A percentile compares a stretch with the other conserved stretches of the same genome.
phyloP scores from a whole-genome alignment of 768 basidiomycete species.

The Suillus sp. region DNA sequence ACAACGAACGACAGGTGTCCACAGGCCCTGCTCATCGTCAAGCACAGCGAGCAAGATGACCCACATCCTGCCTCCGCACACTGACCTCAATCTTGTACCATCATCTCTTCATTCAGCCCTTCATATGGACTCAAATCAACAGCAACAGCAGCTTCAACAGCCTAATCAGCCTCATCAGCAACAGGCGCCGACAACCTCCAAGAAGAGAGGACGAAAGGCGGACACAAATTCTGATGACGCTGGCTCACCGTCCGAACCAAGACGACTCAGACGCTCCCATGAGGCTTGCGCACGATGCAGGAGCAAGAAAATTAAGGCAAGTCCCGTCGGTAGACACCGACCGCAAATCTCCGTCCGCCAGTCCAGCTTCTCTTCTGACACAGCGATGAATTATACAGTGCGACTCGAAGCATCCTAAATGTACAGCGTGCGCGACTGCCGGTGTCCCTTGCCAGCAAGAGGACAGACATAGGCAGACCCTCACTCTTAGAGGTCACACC shows the following conservation, averaged over 20 bases:
- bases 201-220: conserved; percentile 63
- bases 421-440: conserved; percentile 81
- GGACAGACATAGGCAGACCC: conserved; percentile 83
- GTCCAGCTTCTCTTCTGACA: conserved; percentile 36
- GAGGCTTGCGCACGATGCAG: conserved; percentile 92
- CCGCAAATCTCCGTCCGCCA: conserved; percentile 76
- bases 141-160: conserved; percentile 47
- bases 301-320: conserved; percentile 95
- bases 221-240: conserved; percentile 59
- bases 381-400: conserved; percentile 54
- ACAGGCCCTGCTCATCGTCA: conserved; percentile 9
- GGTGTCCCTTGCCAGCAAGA: conserved; percentile 84
- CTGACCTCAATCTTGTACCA: conserved; percentile 44
- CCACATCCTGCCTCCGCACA: conserved; percentile 50
- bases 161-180: conserved; percentile 39
- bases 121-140: conserved; percentile 69
- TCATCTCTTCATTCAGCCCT: conserved; percentile 62
- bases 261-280: conserved; percentile 84
- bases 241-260: conserved; percentile 63
- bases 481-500: conserved; percentile 82
- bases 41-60: conserved; percentile 38
- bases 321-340: conserved; percentile 70
- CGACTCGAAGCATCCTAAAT: conserved; percentile 88
- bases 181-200: conserved; percentile 37
- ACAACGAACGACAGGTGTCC: conserved; percentile 17